A percentile compares a stretch with the other conserved stretches of the same genome.
Evolutionary conservation across 768 basidiomycete genomes (phyloP).

Genomic region (Boletus pseudopeckii): DNA sequence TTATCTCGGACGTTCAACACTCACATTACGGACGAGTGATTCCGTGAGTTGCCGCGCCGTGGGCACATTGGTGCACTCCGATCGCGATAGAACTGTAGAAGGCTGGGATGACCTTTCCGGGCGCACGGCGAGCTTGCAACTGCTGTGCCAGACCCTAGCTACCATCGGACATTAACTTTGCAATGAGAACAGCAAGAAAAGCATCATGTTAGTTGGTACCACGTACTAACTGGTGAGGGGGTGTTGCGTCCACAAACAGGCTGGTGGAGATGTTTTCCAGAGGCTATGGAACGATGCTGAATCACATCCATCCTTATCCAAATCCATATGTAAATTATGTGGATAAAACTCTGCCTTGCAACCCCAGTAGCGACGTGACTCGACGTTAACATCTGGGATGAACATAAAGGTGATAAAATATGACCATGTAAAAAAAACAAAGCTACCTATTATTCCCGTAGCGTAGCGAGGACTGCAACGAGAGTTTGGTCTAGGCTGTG

Average conservation of each 20-base stretch:
- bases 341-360: constrained; percentile 11
- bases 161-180: neutral
- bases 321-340: constrained; percentile 10
- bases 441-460: constrained; percentile 16
- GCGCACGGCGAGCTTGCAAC: neutral
- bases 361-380: constrained; percentile 10
- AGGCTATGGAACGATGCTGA: neutral
- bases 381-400: constrained; percentile 14
- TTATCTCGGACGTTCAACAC: neutral
- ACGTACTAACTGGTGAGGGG: constrained; percentile 3
- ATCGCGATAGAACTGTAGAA: neutral
- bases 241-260: neutral
- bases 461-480: constrained; percentile 5
- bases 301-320: constrained; percentile 1
- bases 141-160: constrained; percentile 1
- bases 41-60: neutral
- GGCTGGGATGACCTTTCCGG: neutral
- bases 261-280: neutral
- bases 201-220: neutral
- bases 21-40: constrained; percentile 3
- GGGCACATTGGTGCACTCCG: neutral
- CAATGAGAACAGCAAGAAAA: neutral
- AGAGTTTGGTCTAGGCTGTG: neutral
- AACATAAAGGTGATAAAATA: constrained; percentile 31
- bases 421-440: constrained; percentile 19